Percentiles rank a stretch among this genome's conserved stretches.
Evolutionary conservation across 225 moss, liverwort and hornwort species (phyloP).

Genomic region (Ulota crispa): DNA sequence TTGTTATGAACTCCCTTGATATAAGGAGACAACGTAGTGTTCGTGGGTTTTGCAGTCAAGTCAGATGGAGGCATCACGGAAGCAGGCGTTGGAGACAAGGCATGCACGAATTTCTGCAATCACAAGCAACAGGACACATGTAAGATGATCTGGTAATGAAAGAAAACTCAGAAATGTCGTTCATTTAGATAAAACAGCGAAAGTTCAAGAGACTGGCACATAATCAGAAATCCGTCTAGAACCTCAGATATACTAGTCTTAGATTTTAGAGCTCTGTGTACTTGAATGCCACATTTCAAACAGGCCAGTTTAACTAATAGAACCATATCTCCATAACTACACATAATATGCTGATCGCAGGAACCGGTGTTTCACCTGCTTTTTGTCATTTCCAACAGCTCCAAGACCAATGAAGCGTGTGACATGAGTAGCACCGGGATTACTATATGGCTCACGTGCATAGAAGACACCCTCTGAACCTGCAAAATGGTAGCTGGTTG

Average conservation of each 20-base stretch:
- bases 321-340: not conserved
- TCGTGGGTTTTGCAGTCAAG: conserved; percentile 56
- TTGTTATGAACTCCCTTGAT: conserved; percentile 30
- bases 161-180: not conserved
- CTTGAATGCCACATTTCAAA: not conserved
- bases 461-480: conserved; percentile 81
- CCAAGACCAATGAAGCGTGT: conserved; percentile 95
- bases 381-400: conserved; percentile 84
- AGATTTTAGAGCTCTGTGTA: not conserved
- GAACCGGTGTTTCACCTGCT: conserved; percentile 59
- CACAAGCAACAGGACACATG: not conserved
- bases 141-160: conserved; percentile 2
- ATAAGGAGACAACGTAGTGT: conserved; percentile 80
- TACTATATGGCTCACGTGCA: conserved; percentile 82
- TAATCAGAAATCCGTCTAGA: not conserved
- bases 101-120: conserved; percentile 90
- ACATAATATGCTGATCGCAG: not conserved
- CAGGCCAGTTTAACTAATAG: not conserved
- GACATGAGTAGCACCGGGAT: conserved; percentile 53
- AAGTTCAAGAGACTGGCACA: not conserved
- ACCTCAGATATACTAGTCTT: not conserved
- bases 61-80: conserved; percentile 59
- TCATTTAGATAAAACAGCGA: not conserved
- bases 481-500: conserved; percentile 82
- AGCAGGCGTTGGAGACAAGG: conserved; percentile 86